phyloP scores from a whole-genome alignment of 2,329 filamentous ascomycete genomes.

The Ophiostoma sp. region DNA sequence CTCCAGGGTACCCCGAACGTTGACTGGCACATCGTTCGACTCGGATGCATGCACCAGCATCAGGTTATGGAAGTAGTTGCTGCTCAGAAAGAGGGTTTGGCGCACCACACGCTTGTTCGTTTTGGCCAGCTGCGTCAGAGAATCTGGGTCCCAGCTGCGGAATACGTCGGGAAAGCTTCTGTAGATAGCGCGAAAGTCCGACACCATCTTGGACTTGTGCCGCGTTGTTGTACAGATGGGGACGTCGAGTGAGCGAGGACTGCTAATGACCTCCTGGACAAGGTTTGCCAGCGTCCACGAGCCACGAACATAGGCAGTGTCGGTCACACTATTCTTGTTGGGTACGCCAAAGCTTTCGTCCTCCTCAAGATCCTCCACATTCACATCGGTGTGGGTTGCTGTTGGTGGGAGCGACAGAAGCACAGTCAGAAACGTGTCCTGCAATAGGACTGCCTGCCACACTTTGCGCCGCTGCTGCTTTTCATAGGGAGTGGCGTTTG shows the following conservation, averaged over 20 bases:
- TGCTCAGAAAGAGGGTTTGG: conserved; percentile 73
- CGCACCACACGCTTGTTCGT: conserved; percentile 62
- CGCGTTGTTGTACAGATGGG: conserved; percentile 64
- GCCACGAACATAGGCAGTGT: conserved; percentile 66
- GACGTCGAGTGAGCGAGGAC: conserved; percentile 65
- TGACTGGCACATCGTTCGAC: conserved; percentile 57
- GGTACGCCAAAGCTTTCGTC: conserved; percentile 32
- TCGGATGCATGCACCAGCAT: conserved; percentile 73
- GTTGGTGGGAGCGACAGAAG: conserved; percentile 71
- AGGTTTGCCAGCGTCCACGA: conserved; percentile 76
- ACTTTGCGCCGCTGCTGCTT: conserved; percentile 75
- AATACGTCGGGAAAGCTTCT: conserved; percentile 67
- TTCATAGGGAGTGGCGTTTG: conserved; percentile 61
- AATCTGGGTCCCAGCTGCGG: conserved; percentile 60
- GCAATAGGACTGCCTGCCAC: conserved; percentile 75
- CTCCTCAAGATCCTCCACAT: conserved; percentile 65
- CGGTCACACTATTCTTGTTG: conserved; percentile 57
- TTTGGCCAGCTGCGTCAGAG: conserved; percentile 52
- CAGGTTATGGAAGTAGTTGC: conserved; percentile 76
- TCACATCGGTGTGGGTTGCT: conserved; percentile 73
- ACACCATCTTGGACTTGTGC: conserved; percentile 64
- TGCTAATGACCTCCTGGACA: conserved; percentile 71
- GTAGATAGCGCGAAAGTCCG: conserved; percentile 65
- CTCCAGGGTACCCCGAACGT: conserved; percentile 65
- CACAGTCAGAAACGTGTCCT: conserved; percentile 77